A percentile compares a stretch with the other conserved stretches of the same genome.
Evolutionary conservation across 176 grass and related monocot species (phyloP).

Genomic region (Aegilops longissima): DNA sequence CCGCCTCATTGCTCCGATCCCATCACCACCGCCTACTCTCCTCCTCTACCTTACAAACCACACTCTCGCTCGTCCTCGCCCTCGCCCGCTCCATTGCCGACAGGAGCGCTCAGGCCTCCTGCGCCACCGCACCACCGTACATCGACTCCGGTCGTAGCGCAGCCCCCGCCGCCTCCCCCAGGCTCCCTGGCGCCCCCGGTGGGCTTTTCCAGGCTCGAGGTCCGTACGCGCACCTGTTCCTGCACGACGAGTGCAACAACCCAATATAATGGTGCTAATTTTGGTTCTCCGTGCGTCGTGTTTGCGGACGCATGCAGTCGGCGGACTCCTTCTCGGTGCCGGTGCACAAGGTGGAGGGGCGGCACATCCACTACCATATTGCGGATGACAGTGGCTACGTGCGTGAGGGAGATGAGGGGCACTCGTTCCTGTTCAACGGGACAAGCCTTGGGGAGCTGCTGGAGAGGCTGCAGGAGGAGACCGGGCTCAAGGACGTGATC

Average conservation of each 20-base stretch:
- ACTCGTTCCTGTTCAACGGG: conserved; percentile 60
- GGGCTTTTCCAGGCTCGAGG: conserved; percentile 44
- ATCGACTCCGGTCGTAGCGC: background rate
- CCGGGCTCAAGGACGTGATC: conserved; percentile 47
- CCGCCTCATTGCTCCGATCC: background rate
- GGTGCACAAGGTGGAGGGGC: conserved; percentile 64
- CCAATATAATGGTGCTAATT: too few relatives aligned
- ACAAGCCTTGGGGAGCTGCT: conserved; percentile 58
- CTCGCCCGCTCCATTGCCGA: conserved; percentile 7
- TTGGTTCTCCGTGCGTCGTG: background rate
- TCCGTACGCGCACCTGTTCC: background rate
- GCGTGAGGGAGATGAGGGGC: conserved; percentile 7
- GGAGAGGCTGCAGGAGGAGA: conserved; percentile 55
- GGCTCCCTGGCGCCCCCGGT: conserved; percentile 26
- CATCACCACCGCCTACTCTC: background rate
- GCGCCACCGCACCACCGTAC: background rate
- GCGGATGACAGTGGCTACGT: conserved; percentile 55
- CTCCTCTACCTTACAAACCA: background rate
- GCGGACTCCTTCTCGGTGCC: conserved; percentile 44
- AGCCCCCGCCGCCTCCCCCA: conserved; percentile 29
- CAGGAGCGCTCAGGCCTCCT: conserved; percentile 11
- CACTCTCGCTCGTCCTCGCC: conserved; percentile 8
- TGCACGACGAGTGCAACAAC: background rate
- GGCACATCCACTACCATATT: conserved; percentile 55
- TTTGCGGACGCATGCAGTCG: conserved; percentile 32